Base-by-base conservation (phyloP, 1,139 yeast genomes). In the Taphrina wiesneri region DNA sequence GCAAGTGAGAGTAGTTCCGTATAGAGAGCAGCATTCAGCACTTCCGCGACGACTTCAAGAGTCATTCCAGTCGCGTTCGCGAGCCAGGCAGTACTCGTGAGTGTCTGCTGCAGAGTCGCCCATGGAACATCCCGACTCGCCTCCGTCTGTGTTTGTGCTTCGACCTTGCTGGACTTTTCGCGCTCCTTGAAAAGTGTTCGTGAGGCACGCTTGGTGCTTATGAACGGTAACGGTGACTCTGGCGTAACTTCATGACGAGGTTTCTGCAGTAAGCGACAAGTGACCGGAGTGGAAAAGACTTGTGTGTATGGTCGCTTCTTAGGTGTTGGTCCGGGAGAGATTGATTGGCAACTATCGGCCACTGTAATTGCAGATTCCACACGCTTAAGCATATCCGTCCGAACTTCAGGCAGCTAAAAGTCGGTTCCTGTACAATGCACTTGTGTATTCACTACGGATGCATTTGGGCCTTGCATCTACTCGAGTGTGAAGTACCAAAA, bases 221-320 rank as follows among this genome's bases (percentile, higher is more conserved):
- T 23, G 1, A 3, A 5, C 11, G 54, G 21, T 4, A 34, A 17
- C 15, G 56, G 56, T 17, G 56, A 32, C 45, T 52, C 56, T 32
- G 56, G 56, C 19, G 56, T 32, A 3, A 28, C 17, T 11, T 52
- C 30, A 3, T 15, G 6, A 9, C 56, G n/a, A 21, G 56, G 43
- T 34, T 45, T 23, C 30, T 52, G 30, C 26, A 25, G 15, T 13
- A 30, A 11, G 41, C 45, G 56, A 28, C 54, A 30, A 28, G 34
- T 49, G 28, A 52, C 21, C 15, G 59, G 59, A 2, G 59, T 54
- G 36, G 59, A 54, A 39, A 54, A 54, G 19, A 54, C 59, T 32
- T 54, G 59, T 13, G 49, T 39, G 6, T 54, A 39, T 13, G 59
- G 30, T 39, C 46, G 46, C 49, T 39, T 54, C 17, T 39, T 54